phyloP scores from a whole-genome alignment of 352 stramenopile species.

The Pythium coloratum region DNA sequence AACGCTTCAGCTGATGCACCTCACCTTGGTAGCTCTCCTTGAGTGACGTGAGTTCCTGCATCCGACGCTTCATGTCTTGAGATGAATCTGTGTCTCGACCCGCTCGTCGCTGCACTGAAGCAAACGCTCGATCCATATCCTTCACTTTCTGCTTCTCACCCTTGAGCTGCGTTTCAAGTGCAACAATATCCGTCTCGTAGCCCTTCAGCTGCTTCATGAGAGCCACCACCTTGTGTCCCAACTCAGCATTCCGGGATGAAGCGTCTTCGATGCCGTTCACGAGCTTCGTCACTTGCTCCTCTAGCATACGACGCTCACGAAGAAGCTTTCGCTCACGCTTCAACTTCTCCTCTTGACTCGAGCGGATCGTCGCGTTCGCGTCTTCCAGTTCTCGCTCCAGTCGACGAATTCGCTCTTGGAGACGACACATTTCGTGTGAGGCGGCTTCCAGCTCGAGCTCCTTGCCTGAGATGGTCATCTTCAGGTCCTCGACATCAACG shows the following conservation, averaged over 20 bases:
- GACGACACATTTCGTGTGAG: conserved; percentile 23
- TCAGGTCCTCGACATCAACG: conserved; percentile 41
- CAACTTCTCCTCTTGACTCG: conserved; percentile 36
- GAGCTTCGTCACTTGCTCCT: conserved; percentile 49
- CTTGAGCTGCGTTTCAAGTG: conserved; percentile 60
- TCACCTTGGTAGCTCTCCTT: conserved; percentile 63
- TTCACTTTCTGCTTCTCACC: conserved; percentile 55
- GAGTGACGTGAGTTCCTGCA: conserved; percentile 43
- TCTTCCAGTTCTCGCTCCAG: conserved; percentile 33
- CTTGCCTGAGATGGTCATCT: conserved; percentile 39
- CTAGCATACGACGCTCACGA: conserved; percentile 57
- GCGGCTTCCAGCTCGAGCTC: conserved; percentile 42
- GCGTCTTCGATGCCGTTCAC: conserved; percentile 56
- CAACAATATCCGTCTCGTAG: conserved; percentile 62
- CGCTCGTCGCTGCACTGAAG: conserved; percentile 21
- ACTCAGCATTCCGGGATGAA: conserved; percentile 48
- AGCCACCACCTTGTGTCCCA: conserved; percentile 61
- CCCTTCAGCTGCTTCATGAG: conserved; percentile 58
- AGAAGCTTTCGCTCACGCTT: conserved; percentile 56
- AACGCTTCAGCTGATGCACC: conserved; percentile 40
- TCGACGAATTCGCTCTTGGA: conserved; percentile 34
- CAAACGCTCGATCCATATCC: conserved; percentile 31
- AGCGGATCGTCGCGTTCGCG: conserved; percentile 31
- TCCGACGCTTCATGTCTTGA: conserved; percentile 41
- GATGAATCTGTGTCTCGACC: conserved; percentile 21